Conservation (phyloP, 257 asterid species). For the Nicotiana undulata region DNA sequence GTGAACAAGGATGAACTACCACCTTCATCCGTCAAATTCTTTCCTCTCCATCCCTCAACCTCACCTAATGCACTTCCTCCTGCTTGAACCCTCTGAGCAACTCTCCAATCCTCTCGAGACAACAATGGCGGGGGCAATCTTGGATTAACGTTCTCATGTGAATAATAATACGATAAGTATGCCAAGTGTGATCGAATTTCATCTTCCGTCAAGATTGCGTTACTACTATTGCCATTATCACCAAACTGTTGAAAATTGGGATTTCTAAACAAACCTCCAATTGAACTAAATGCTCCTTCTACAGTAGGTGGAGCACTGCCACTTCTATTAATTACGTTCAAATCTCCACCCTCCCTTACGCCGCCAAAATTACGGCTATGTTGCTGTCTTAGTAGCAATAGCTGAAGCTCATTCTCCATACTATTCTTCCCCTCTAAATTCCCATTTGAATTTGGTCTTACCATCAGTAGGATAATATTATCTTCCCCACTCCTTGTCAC, state of each 20-base stretch:
- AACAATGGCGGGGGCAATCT: conserved; percentile 52
- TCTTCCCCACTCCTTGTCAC: conserved; percentile 10
- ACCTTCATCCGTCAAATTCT: conserved; percentile 22
- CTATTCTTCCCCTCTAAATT: conserved; percentile 29
- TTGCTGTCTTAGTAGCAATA: conserved; percentile 36
- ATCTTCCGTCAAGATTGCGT: conserved; percentile 37
- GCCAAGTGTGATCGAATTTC: conserved; percentile 53
- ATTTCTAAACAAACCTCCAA: conserved; percentile 33
- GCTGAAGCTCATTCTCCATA: conserved; percentile 50
- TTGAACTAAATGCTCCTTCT: conserved; percentile 51
- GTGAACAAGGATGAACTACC: conserved; percentile 24
- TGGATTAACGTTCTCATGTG: conserved; percentile 50
- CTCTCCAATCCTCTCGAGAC: conserved; percentile 59
- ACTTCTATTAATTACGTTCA: conserved; percentile 40
- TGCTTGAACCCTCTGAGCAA: conserved; percentile 44
- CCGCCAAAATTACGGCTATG: conserved; percentile 26
- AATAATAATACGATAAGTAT: conserved; percentile 53
- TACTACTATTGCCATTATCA: conserved; percentile 13
- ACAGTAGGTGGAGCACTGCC: conserved; percentile 86
- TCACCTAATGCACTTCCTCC: conserved; percentile 29
- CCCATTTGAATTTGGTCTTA: conserved; percentile 43
- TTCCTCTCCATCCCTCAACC: conserved; percentile 12
- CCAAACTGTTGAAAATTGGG: conserved; percentile 27
- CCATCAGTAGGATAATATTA: conserved; percentile 6
- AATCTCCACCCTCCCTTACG: conserved; percentile 38